Conservation (phyloP, 208 protist genomes). For the Trypanosoma grayi region DNA sequence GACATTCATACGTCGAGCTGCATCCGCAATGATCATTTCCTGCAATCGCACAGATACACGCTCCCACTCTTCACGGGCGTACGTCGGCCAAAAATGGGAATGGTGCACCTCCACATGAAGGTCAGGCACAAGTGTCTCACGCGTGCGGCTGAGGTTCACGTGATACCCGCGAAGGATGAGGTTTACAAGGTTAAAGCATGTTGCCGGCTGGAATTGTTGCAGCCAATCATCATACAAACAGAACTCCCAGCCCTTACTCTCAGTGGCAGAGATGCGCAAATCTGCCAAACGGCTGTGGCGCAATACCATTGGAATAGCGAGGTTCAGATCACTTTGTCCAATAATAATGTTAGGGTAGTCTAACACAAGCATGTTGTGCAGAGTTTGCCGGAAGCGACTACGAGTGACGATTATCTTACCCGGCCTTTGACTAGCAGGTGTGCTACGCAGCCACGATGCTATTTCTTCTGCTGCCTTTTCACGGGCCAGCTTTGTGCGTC, state of each 20-base stretch:
- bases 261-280: conserved; percentile 98
- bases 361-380: conserved; percentile 95
- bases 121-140: conserved; percentile 97
- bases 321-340: conserved; percentile 98
- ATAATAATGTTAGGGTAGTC: conserved; percentile 99
- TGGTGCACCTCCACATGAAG: conserved; percentile 95
- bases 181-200: conserved; percentile 99
- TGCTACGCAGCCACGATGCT: conserved; percentile 98
- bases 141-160: conserved; percentile 96
- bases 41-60: conserved; percentile 98
- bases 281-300: conserved; percentile 99
- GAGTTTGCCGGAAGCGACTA: conserved; percentile 94
- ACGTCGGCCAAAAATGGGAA: conserved; percentile 99
- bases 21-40: conserved; percentile 99
- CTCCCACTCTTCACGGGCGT: conserved; percentile 99
- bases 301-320: conserved; percentile 98
- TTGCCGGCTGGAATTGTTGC: conserved; percentile 97
- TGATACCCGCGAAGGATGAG: conserved; percentile 99
- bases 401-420: conserved; percentile 99
- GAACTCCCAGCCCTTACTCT: conserved; percentile 99
- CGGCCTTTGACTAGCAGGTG: conserved; percentile 99
- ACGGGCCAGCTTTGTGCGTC: conserved; percentile 99
- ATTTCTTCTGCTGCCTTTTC: conserved; percentile 99
- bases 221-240: conserved; percentile 99
- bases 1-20: conserved; percentile 99